These are phyloP conservation scores for Trichophyton rubrum DNA, from an alignment of 2,329 filamentous ascomycete genomes.

Conservation along the genomic window DNA sequence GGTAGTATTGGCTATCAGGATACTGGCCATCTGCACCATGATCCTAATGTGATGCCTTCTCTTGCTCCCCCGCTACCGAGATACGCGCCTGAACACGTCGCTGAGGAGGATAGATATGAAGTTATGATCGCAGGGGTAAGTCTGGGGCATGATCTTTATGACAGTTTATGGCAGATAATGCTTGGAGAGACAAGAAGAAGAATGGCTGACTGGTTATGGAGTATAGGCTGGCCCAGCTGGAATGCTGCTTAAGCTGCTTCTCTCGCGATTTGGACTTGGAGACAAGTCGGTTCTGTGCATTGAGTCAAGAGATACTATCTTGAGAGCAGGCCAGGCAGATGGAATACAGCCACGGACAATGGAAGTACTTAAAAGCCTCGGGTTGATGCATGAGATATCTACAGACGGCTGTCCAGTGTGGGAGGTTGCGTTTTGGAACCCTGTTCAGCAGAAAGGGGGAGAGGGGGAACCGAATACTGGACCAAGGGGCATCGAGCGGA, in stretches of 20 bases:
- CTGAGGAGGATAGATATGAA: slow-evolving; percentile 25
- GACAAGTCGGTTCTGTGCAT: slow-evolving; percentile 32
- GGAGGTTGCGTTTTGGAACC: slow-evolving; percentile 48
- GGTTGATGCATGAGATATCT: slow-evolving; percentile 40
- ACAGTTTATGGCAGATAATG: neutral
- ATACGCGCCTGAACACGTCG: slow-evolving; percentile 17
- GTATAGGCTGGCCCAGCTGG: slow-evolving; percentile 32
- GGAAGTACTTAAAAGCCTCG: slow-evolving; percentile 33
- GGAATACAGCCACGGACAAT: slow-evolving; percentile 33
- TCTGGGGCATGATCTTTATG: neutral
- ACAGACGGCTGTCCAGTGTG: slow-evolving; percentile 46
- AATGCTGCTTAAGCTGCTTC: slow-evolving; percentile 30
- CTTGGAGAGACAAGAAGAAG: neutral
- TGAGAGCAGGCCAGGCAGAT: slow-evolving; percentile 34
- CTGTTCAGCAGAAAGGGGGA: neutral
- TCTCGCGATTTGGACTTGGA: slow-evolving; percentile 33
- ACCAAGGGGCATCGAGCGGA: slow-evolving; percentile 14
- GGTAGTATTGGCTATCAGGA: neutral
- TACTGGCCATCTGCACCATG: neutral
- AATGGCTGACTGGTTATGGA: neutral
- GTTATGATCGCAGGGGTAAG: slow-evolving; percentile 31
- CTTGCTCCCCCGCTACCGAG: slow-evolving; percentile 30
- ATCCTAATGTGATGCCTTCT: slow-evolving; percentile 34
- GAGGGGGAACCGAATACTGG: slow-evolving; percentile 20
- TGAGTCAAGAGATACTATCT: slow-evolving; percentile 28